Percentiles rank a stretch among this genome's conserved stretches.
Evolutionary conservation across 306 rosid genomes (phyloP).

Genomic region (Quillaja saponaria): DNA sequence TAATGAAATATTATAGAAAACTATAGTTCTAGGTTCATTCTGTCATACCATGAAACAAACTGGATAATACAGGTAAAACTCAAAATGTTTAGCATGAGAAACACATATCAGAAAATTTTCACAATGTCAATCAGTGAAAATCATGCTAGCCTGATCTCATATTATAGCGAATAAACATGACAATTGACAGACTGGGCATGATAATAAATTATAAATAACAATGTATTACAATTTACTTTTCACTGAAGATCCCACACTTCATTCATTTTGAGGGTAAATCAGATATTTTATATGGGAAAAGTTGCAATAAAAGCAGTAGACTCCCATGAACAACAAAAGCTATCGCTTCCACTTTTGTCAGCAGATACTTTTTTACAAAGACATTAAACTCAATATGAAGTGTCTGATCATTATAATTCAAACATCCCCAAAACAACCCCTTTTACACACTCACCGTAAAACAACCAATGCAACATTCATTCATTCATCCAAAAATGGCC

Average conservation of each 20-base stretch:
- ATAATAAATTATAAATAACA: conserved; percentile 1
- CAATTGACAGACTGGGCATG: neutral
- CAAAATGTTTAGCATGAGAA: conserved; percentile 14
- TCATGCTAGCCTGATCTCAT: conserved; percentile 8
- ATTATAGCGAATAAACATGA: conserved; percentile 5
- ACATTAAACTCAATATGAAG: conserved; percentile 16
- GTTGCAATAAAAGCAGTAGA: conserved; percentile 29
- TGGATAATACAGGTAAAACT: neutral
- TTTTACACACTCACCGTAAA: conserved; percentile 14
- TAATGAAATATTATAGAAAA: conserved; percentile 2
- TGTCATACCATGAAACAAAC: conserved; percentile 6
- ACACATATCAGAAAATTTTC: conserved; percentile 1
- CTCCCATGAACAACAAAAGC: conserved; percentile 16
- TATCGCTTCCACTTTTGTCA: conserved; percentile 9
- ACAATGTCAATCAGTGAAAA: conserved; percentile 8
- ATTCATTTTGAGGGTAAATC: conserved; percentile 19
- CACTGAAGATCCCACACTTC: conserved; percentile 19
- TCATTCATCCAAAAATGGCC: conserved; percentile 34
- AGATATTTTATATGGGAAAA: conserved; percentile 18
- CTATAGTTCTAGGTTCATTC: neutral
- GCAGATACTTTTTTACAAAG: conserved; percentile 29
- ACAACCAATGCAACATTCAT: conserved; percentile 31
- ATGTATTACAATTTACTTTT: conserved; percentile 1
- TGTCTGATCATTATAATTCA: conserved; percentile 28
- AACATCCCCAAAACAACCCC: conserved; percentile 26